These are phyloP conservation scores for Clavispora santaluciae DNA, from an alignment of 805 yeast species.

Conservation along the genomic window DNA sequence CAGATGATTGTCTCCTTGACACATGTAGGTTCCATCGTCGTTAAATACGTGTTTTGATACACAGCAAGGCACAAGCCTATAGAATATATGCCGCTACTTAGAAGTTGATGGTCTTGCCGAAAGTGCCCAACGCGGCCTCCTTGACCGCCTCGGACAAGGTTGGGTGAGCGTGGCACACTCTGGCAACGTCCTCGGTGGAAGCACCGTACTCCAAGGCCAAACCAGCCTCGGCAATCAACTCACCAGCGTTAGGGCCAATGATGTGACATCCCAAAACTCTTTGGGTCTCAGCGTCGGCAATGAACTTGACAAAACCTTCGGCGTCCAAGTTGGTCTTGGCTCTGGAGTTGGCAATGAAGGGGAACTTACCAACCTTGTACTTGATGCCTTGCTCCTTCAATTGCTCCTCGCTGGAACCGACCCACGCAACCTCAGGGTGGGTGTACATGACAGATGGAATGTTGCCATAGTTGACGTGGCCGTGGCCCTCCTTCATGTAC, in stretches of 20 bases:
- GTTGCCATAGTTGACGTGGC: slow-evolving; percentile 97
- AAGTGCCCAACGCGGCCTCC: slow-evolving; percentile 94
- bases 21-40: too few species aligned
- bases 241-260: slow-evolving; percentile 98
- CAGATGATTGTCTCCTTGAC: too few species aligned
- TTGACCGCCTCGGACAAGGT: slow-evolving; percentile 96
- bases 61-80: neutral
- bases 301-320: slow-evolving; percentile 93
- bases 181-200: slow-evolving; percentile 93
- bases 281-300: slow-evolving; percentile 96
- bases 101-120: slow-evolving; percentile 86
- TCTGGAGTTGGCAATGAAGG: slow-evolving; percentile 98
- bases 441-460: slow-evolving; percentile 99
- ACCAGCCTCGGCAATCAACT: slow-evolving; percentile 98
- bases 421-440: slow-evolving; percentile 99
- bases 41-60: neutral
- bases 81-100: slow-evolving; percentile 23
- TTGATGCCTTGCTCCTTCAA: slow-evolving; percentile 87
- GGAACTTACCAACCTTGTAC: slow-evolving; percentile 95
- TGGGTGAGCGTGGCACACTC: slow-evolving; percentile 99
- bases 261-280: slow-evolving; percentile 95
- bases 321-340: slow-evolving; percentile 97
- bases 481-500: slow-evolving; percentile 87
- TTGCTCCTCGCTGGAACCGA: slow-evolving; percentile 93
- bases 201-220: slow-evolving; percentile 99